Base-by-base conservation (phyloP, 2,329 filamentous ascomycete genomes). In the Xylaria multiplex region DNA sequence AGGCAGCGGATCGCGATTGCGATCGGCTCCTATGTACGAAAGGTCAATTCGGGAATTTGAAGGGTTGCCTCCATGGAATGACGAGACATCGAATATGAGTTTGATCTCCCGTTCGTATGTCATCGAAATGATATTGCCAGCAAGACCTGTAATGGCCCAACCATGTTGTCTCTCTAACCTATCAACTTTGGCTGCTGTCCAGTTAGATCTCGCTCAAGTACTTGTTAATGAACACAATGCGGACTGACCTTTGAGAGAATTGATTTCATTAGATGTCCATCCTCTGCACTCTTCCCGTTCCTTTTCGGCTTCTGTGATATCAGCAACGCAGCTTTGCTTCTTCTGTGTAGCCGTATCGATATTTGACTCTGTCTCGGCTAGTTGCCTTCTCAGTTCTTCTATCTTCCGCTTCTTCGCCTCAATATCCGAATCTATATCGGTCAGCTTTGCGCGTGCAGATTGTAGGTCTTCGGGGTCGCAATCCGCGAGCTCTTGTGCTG, bases 231-330 rank as follows among this genome's bases (percentile, higher is more conserved):
- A 40, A 27, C 27, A 27, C 27, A 27, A 24, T 43, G 49, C 24
- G 24, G 24, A 74, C 82, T 76, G 84, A 92, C 91, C 86, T 85
- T 94, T 93, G n/a, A 97, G 83, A 45, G 83, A 82, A 69, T 86
- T 86, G 69, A 98, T 92, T 79, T 98, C 96, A 32, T 86, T 89
- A 59, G 90, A 88, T 63, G 90, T 95, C 90, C 94, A 97, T 45
- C 95, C 94, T 59, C 94, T 89, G 76, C 91, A 97, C 74, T 97
- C 92, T 77, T 97, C 93, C 68, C 92, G 88, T 30, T 96, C 84
- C 69, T 89, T 90, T 77, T 97, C 93, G 0, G 94, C 92, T 73
- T 93, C 90, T 65, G 88, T 86, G 64, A 97, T 97, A 54, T 96
- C 91, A 32, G 87, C 85, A 35, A 90, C 74, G 70, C 86, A 93